Evolutionary conservation across 495 filamentous ascomycete genomes (phyloP).

Genomic region (Aspergillus cavernicola): DNA sequence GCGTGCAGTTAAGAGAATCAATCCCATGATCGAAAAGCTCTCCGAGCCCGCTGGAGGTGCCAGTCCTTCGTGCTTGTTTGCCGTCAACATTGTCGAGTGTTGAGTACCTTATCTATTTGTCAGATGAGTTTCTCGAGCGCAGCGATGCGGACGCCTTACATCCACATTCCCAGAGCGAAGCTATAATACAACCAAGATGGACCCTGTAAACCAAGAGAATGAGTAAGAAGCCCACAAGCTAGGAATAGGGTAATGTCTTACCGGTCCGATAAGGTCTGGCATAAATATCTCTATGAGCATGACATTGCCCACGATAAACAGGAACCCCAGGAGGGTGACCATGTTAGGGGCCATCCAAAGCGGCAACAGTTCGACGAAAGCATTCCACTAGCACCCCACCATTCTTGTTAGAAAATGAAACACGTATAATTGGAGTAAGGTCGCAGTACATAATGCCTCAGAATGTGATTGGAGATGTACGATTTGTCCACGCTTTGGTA

Average conservation of each 20-base stretch:
- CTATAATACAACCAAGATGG: conserved; percentile 92
- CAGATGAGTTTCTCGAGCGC: neutral
- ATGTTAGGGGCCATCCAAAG: conserved; percentile 97
- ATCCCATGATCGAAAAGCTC: conserved; percentile 99
- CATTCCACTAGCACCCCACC: conserved; percentile 74
- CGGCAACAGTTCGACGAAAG: conserved; percentile 85
- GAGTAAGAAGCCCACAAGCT: conserved; percentile 14
- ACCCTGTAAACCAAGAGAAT: conserved; percentile 47
- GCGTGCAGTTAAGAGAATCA: conserved; percentile 93
- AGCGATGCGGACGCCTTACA: conserved; percentile 45
- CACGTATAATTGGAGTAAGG: neutral
- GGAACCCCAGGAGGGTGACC: conserved; percentile 93
- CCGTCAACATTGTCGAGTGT: conserved; percentile 99
- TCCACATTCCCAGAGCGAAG: conserved; percentile 91
- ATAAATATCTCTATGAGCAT: conserved; percentile 73
- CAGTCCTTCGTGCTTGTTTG: conserved; percentile 92
- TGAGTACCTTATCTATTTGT: conserved; percentile 60
- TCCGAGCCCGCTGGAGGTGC: conserved; percentile 89
- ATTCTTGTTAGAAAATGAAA: conserved; percentile 11
- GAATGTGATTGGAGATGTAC: conserved; percentile 86
- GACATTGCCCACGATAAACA: conserved; percentile 87
- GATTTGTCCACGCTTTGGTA: conserved; percentile 97
- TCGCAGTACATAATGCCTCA: conserved; percentile 82
- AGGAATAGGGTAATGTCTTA: conserved; percentile 39
- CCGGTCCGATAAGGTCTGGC: conserved; percentile 89